Percentiles rank a stretch among this genome's conserved stretches.
These are phyloP conservation scores for Pyrenophora seminiperda DNA, from an alignment of 2,329 filamentous ascomycete species.

Conservation along the genomic window DNA sequence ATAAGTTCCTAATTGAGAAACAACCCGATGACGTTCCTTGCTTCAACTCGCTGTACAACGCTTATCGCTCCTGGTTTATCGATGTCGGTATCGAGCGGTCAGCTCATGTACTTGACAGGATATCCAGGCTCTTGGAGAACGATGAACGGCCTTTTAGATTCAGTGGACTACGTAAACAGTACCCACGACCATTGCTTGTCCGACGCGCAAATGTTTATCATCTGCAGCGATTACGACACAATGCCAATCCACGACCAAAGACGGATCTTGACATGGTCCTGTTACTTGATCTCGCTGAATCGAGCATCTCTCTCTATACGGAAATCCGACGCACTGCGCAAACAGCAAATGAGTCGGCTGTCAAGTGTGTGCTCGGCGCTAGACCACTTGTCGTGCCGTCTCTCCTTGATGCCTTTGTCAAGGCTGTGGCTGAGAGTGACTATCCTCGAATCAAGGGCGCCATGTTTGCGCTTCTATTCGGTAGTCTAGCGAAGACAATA, in stretches of 20 bases:
- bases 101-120: slow-evolving; percentile 87
- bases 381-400: slow-evolving; percentile 87
- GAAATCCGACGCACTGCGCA: slow-evolving; percentile 96
- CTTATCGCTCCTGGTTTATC: slow-evolving; percentile 95
- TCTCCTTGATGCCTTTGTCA: slow-evolving; percentile 77
- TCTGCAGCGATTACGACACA: slow-evolving; percentile 90
- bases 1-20: slow-evolving; percentile 78
- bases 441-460: slow-evolving; percentile 93
- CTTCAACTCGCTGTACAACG: slow-evolving; percentile 89
- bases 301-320: slow-evolving; percentile 87
- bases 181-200: slow-evolving; percentile 88
- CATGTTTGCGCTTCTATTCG: slow-evolving; percentile 88
- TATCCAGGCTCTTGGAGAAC: slow-evolving; percentile 80
- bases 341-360: slow-evolving; percentile 86
- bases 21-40: slow-evolving; percentile 96
- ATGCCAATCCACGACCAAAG: slow-evolving; percentile 83
- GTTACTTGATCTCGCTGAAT: slow-evolving; percentile 84
- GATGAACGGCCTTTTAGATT: slow-evolving; percentile 95
- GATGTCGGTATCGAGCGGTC: slow-evolving; percentile 96
- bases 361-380: slow-evolving; percentile 88
- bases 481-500: slow-evolving; percentile 84
- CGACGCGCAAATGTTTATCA: slow-evolving; percentile 95
- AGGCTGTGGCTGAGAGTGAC: slow-evolving; percentile 78
- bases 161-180: slow-evolving; percentile 87
- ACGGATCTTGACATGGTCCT: slow-evolving; percentile 87